Percentiles rank a stretch among this genome's conserved stretches.
Conservation (phyloP, 331 rosid species). For the Phaseolus coccineus region DNA sequence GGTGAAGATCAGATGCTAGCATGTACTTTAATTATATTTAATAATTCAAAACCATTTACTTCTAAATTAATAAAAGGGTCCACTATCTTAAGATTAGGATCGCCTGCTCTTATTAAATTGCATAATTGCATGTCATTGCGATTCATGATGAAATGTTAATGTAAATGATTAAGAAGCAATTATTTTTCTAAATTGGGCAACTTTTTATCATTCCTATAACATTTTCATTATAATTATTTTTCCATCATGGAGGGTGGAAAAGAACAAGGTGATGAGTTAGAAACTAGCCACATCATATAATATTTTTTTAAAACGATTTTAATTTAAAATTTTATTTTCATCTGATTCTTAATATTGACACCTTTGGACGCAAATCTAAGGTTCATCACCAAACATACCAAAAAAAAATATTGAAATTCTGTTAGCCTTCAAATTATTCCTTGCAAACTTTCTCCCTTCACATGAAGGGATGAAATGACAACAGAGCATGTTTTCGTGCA, state of each 20-base stretch:
- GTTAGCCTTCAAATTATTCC: not conserved
- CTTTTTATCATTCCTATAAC: not conserved
- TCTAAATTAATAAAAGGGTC: not conserved
- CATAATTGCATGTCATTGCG: not conserved
- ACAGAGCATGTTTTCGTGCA: constrained; percentile 17
- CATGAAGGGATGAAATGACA: constrained; percentile 1
- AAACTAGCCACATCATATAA: not conserved
- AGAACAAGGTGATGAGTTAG: not conserved
- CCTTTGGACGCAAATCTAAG: too few species aligned
- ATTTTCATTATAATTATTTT: not conserved
- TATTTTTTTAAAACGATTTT: too few species aligned
- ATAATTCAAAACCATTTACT: not conserved
- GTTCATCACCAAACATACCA: not conserved
- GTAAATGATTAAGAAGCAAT: not conserved
- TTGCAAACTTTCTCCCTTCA: not conserved
- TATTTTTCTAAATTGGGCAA: not conserved
- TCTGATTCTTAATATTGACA: too few species aligned
- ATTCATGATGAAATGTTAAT: not conserved
- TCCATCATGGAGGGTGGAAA: not conserved
- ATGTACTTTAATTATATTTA: not conserved
- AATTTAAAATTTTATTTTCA: too few species aligned
- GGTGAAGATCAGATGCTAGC: not conserved
- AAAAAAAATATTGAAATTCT: not conserved
- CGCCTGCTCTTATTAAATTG: not conserved
- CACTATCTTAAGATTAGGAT: not conserved